phyloP scores from a whole-genome alignment of 176 grass and related monocot genomes.

The Cenchrus purpureus region DNA sequence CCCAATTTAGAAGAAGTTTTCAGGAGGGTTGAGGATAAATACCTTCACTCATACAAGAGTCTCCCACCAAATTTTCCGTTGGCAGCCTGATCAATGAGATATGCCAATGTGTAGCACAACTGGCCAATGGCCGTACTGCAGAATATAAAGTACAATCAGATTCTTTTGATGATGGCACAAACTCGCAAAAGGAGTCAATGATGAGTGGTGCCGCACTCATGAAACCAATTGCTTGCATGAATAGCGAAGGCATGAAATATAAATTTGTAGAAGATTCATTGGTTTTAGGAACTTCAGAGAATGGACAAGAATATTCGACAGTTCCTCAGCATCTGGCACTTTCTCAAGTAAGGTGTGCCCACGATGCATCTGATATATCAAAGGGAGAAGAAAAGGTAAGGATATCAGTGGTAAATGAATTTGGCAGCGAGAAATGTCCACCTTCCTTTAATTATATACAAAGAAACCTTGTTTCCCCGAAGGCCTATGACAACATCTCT shows the following conservation, averaged over 20 bases:
- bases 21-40: conserved; percentile 68
- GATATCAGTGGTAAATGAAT: conserved; percentile 72
- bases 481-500: conserved; percentile 64
- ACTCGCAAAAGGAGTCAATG: conserved; percentile 13
- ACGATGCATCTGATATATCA: conserved; percentile 69
- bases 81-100: conserved; percentile 59
- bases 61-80: conserved; percentile 67
- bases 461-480: conserved; percentile 59
- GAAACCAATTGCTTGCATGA: conserved; percentile 24
- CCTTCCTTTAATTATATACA: conserved; percentile 67
- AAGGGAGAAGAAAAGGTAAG: conserved; percentile 67
- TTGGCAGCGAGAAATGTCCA: conserved; percentile 49
- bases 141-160: conserved; percentile 34
- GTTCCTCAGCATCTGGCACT: conserved; percentile 34
- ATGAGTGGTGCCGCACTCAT: background rate
- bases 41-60: conserved; percentile 51
- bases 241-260: conserved; percentile 27
- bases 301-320: conserved; percentile 9
- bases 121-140: conserved; percentile 31
- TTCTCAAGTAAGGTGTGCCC: conserved; percentile 36
- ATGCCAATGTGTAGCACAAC: conserved; percentile 59
- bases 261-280: conserved; percentile 22
- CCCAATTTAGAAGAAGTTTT: conserved; percentile 62
- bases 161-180: background rate
- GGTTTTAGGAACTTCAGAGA: conserved; percentile 20